Percentiles rank a stretch among this genome's conserved stretches.
Evolutionary conservation across 1,284 basidiomycete species (phyloP).

Genomic region (Ganoderma meredithae): DNA sequence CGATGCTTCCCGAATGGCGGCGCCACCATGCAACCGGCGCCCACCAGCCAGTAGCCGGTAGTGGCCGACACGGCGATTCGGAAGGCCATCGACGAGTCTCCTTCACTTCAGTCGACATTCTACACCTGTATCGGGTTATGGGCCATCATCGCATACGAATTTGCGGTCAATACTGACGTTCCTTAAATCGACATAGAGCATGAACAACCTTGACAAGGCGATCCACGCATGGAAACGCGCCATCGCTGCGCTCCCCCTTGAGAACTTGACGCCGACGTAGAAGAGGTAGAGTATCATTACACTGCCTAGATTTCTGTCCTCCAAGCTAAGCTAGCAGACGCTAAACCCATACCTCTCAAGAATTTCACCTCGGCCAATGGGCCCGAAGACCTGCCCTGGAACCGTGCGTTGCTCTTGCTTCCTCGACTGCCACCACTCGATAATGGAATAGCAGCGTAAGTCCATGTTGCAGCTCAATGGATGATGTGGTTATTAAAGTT

Average conservation of each 20-base stretch:
- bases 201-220: conserved; percentile 29
- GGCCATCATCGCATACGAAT: neutral
- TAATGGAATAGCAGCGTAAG: conserved; percentile 32
- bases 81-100: too few relatives aligned
- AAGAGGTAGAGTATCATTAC: conserved; percentile 41
- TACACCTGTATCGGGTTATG: neutral
- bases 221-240: conserved; percentile 37
- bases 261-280: conserved; percentile 35
- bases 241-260: conserved; percentile 34
- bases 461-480: neutral
- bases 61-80: too few relatives aligned
- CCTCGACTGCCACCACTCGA: conserved; percentile 16
- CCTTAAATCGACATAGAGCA: conserved; percentile 19
- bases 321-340: conserved; percentile 8
- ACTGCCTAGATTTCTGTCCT: conserved; percentile 26
- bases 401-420: conserved; percentile 30
- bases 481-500: neutral
- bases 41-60: too few relatives aligned
- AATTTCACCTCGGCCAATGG: neutral
- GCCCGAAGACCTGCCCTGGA: conserved; percentile 24
- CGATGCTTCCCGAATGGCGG: too few relatives aligned
- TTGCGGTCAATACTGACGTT: neutral
- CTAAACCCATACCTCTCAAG: conserved; percentile 1
- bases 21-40: too few relatives aligned
- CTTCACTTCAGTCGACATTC: too few relatives aligned